Base-by-base conservation (phyloP, 768 basidiomycete species). In the Boletus pseudo-olivaceus region DNA sequence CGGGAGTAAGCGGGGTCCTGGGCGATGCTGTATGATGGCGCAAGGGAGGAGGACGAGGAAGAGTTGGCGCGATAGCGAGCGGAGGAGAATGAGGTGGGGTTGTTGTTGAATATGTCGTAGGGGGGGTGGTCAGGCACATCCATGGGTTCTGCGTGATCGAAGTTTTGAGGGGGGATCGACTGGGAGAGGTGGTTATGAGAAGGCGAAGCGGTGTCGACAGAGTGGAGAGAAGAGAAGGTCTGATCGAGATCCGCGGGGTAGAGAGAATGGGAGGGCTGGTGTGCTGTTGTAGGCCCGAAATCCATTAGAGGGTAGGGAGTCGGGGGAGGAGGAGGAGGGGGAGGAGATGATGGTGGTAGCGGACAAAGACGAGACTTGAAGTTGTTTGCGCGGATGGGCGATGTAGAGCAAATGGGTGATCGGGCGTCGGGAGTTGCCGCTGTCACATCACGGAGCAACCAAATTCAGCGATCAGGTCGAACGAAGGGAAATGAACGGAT, bases 11-110 rank as follows among this genome's bases (percentile, higher is more conserved):
- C 68, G 53, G 73, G 50, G 58, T 90, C 84, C 29, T 78, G 73
- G 59, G 75, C 72, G 54, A 86, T 77, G 44, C 68, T 69, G 65
- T 83, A 86, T 56, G 67, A 70, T 42, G 79, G 80, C n/a, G 75
- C 78, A 10, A 86, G 75, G n/a, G 84, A 85, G 7, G 85, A 83
- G 23, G 84, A 83, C 0, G 87, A 87, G 47, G 86, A 84, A 32
- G 84, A 83, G 74, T 86, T 87, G 41, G 83, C 76, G 55, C 85
- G 82, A 72, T 88, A 88, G 62, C 86, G 82, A 54, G 81, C 76
- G 42, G 81, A 78, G 47, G 73, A 69, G 65, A 83, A 82, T 7
- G 80, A 72, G 58, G 61, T 47, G 38, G 72, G 67, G 44, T 77
- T 74, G 67, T 74, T 76, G 53, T 79, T 75, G 70, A 88, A 88